Conservation (phyloP, 176 grass and related monocot genomes). For the Typha latifolia region DNA sequence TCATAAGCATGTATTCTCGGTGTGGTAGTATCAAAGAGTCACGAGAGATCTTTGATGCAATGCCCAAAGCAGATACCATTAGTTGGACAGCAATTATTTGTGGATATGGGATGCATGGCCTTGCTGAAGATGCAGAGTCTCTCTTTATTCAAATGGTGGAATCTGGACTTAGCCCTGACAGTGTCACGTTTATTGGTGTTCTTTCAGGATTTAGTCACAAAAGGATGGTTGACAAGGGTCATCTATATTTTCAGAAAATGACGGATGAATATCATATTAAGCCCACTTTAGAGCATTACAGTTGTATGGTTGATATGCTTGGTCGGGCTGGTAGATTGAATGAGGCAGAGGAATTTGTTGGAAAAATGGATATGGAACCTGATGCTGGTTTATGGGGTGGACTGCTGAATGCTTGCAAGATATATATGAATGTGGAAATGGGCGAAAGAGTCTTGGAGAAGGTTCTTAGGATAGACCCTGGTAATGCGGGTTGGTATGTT, state of each 20-base stretch:
- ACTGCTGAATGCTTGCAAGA: constrained; percentile 7
- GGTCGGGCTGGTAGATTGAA: constrained; percentile 4
- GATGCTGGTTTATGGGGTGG: constrained; percentile 10
- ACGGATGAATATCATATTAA: neutral
- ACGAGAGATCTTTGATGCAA: constrained; percentile 4
- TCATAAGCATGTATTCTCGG: constrained; percentile 9
- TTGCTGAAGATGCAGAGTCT: constrained; percentile 4
- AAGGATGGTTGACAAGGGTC: neutral
- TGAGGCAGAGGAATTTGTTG: constrained; percentile 1
- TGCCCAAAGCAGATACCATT: constrained; percentile 6
- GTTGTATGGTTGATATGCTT: constrained; percentile 14
- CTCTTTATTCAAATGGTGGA: constrained; percentile 2
- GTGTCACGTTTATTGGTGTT: constrained; percentile 10
- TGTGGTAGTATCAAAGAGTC: constrained; percentile 2
- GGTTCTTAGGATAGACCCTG: constrained; percentile 1
- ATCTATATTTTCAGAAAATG: constrained; percentile 1
- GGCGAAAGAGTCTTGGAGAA: neutral
- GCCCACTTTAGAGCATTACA: constrained; percentile 3
- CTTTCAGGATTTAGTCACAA: constrained; percentile 4
- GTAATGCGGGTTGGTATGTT: constrained; percentile 17
- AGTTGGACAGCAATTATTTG: constrained; percentile 14
- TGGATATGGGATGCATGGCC: constrained; percentile 8
- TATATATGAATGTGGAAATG: constrained; percentile 9
- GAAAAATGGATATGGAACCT: constrained; percentile 9
- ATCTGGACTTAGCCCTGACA: neutral